These are phyloP conservation scores for Scleroderma citrinum DNA, from an alignment of 768 basidiomycete species.

Conservation along the genomic window DNA sequence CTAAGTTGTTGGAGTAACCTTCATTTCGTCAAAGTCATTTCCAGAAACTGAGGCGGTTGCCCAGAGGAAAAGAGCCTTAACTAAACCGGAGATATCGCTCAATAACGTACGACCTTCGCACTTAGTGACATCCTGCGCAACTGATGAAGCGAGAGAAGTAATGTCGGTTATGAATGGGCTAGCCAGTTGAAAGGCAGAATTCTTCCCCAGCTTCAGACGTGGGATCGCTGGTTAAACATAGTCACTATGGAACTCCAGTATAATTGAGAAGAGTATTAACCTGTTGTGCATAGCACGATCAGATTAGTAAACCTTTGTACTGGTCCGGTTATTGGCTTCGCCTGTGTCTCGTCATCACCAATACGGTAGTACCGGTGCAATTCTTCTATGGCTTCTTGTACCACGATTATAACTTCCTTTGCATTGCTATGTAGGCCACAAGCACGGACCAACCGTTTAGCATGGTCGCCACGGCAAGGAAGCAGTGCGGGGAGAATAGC, in stretches of 20 bases:
- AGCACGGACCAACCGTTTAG: constrained; percentile 27
- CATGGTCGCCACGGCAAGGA: constrained; percentile 23
- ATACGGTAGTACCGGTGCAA: constrained; percentile 15
- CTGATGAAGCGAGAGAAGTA: constrained; percentile 9
- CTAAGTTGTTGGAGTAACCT: constrained; percentile 16
- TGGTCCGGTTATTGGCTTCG: constrained; percentile 3
- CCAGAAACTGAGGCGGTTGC: constrained; percentile 1
- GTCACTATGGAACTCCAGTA: neutral
- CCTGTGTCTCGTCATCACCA: constrained; percentile 13
- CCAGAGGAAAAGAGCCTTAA: constrained; percentile 14
- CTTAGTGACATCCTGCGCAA: constrained; percentile 9
- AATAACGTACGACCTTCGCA: constrained; percentile 17
- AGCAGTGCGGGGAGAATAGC: constrained; percentile 32
- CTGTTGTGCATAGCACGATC: constrained; percentile 17
- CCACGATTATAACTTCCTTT: constrained; percentile 38
- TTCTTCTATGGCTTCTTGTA: constrained; percentile 35
- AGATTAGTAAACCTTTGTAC: constrained; percentile 14
- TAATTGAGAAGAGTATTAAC: constrained; percentile 6
- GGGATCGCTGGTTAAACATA: constrained; percentile 18
- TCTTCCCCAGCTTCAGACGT: constrained; percentile 19
- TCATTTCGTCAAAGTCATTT: constrained; percentile 10
- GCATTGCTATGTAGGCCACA: constrained; percentile 29
- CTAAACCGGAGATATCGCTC: constrained; percentile 12
- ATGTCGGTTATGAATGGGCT: constrained; percentile 15
- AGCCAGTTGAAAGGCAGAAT: constrained; percentile 15